Evolutionary conservation across 306 rosid genomes (phyloP).

Genomic region (Acacia acuminata): DNA sequence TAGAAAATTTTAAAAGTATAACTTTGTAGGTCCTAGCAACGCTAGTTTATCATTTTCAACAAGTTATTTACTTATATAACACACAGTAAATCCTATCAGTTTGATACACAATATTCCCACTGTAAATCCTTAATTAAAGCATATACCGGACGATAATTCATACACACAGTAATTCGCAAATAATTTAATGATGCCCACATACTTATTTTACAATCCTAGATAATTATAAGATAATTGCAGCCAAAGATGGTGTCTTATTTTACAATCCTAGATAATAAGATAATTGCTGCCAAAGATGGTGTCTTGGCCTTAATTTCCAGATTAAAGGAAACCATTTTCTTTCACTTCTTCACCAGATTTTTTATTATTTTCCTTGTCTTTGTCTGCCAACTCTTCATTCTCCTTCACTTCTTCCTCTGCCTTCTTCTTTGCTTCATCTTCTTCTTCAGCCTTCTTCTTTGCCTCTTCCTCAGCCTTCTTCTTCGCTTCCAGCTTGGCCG

Average conservation of each 20-base stretch:
- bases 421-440: too few relatives aligned
- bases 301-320: not conserved
- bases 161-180: not conserved
- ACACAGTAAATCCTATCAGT: not conserved
- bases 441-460: too few relatives aligned
- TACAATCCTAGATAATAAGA: not conserved
- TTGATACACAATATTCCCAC: not conserved
- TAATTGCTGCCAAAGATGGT: not conserved
- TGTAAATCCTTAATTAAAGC: not conserved
- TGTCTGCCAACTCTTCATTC: too few relatives aligned
- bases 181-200: not conserved
- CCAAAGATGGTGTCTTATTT: not conserved
- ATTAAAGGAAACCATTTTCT: not conserved
- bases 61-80: not conserved
- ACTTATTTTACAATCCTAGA: not conserved
- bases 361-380: too few relatives aligned
- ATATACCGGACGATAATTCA: not conserved
- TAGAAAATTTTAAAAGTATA: too few relatives aligned
- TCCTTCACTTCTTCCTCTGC: too few relatives aligned
- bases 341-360: too few relatives aligned
- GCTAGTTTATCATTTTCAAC: not conserved
- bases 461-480: too few relatives aligned
- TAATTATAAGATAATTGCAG: too few relatives aligned
- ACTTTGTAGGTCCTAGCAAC: too few relatives aligned
- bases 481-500: too few relatives aligned